These are phyloP conservation scores for Anastatica hierochuntica DNA, from an alignment of 345 rosid species.

Conservation along the genomic window DNA sequence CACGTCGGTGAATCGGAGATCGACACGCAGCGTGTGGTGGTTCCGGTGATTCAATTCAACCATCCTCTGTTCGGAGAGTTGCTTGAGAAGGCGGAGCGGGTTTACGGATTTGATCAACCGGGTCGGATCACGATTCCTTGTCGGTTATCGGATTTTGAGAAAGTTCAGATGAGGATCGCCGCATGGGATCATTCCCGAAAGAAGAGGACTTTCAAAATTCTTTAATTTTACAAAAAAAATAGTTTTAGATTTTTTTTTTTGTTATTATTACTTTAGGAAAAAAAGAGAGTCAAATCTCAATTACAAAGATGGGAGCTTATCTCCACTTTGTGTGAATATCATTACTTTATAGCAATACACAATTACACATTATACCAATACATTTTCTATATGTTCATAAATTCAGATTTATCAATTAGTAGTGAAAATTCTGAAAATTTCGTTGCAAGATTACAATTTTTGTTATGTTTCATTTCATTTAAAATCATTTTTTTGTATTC, in stretches of 20 bases:
- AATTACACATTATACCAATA: no score
- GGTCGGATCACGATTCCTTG: conserved; percentile 78
- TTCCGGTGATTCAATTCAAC: conserved; percentile 75
- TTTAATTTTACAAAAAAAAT: no score
- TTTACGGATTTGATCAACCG: conserved; percentile 60
- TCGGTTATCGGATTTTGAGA: conserved; percentile 65
- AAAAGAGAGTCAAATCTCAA: background rate
- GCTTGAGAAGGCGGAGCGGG: conserved; percentile 62
- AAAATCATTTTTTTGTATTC: no score
- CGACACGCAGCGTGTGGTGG: conserved; percentile 39
- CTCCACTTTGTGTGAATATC: conserved; percentile 7
- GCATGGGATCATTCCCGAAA: conserved; percentile 38
- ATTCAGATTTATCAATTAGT: no score
- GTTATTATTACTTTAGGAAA: background rate
- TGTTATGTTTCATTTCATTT: no score
- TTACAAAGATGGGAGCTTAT: background rate
- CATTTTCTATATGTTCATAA: background rate
- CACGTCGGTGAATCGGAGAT: conserved; percentile 46
- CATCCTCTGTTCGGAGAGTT: conserved; percentile 79
- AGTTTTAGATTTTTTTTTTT: background rate
- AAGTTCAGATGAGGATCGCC: conserved; percentile 65
- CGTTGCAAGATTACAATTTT: no score
- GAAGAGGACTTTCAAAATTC: conserved; percentile 15
- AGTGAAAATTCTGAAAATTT: no score
- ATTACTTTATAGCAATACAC: background rate